Base-by-base conservation (phyloP, 2,329 filamentous ascomycete species). In the Exserohilum rostratum region DNA sequence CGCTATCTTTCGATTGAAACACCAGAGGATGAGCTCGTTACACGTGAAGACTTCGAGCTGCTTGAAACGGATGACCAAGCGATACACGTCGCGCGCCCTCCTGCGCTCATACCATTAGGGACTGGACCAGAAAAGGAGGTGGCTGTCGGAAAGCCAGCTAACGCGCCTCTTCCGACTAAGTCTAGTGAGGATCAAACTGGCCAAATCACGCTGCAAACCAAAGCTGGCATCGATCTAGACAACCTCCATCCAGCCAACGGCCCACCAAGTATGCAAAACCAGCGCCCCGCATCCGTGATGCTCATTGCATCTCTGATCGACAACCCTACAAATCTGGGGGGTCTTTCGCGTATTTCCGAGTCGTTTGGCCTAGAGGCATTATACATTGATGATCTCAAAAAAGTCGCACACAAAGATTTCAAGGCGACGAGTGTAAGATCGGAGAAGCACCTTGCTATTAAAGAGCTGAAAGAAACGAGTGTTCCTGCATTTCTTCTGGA, bases 301-400 rank as follows among this genome's bases (percentile, higher is more conserved):
- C 71, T 84, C 45, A 65, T 83, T 33, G 81, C 80, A 25, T 82
- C 81, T 17, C 70, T 82, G 0, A 78, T 83, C 45, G 77, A 79
- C 62, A 80, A 80, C 39, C 78, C 80, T 7, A 77, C 79, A 48
- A 83, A 83, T 51, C 71, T 82, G 7, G 80, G 80, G 48, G 80
- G 80, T 13, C 75, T 83, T 10, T 81, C 78, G 20, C 77, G 82
- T 33, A 78, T 80, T 45, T 75, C 76, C 5, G 82, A 84, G 55
- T 81, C 82, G 30, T 83, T 83, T 53, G 81, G 80, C 46, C 75
- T 79, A 2, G 69, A 74, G 35, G 71, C 75, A 2, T 67, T 84
- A 13, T 78, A 79, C 62, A 71, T 84, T 18, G 68, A 73, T 40
- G 75, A 76, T 30, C 69, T 77, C 25, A 65, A 65, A 11, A 75